Percentiles rank a stretch among this genome's conserved stretches.
These are phyloP conservation scores for Globisporangium rhizosaccharum DNA, from an alignment of 352 stramenopile genomes.

Conservation along the genomic window DNA sequence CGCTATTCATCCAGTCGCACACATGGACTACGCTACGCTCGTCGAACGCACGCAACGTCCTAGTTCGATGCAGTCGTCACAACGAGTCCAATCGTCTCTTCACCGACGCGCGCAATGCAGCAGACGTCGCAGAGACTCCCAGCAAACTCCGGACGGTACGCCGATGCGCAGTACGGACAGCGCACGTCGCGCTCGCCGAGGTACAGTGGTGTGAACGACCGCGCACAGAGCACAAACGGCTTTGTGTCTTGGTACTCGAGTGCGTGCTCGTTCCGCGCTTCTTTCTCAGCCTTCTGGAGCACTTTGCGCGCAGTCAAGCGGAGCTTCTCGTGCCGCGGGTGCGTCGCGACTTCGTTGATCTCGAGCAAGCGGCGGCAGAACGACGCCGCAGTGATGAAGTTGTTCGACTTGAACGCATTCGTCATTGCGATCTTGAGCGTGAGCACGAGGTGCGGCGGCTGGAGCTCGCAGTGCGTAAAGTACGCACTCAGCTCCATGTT, in stretches of 20 bases:
- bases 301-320: conserved; percentile 95
- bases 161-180: conserved; percentile 94
- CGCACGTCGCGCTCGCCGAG: conserved; percentile 81
- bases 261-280: conserved; percentile 96
- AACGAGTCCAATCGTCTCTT: conserved; percentile 95
- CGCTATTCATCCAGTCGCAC: not conserved
- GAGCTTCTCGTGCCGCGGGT: conserved; percentile 91
- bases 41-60: not conserved
- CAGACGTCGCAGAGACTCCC: conserved; percentile 92
- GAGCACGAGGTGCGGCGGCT: conserved; percentile 96
- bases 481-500: conserved; percentile 98
- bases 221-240: conserved; percentile 94
- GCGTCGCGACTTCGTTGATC: conserved; percentile 92
- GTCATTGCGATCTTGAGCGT: conserved; percentile 99
- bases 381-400: conserved; percentile 98
- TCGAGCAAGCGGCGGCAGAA: conserved; percentile 99
- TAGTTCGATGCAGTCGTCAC: conserved; percentile 41
- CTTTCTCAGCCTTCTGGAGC: conserved; percentile 97
- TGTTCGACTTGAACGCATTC: conserved; percentile 99
- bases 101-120: conserved; percentile 89
- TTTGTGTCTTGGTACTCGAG: conserved; percentile 98
- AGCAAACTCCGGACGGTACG: conserved; percentile 86
- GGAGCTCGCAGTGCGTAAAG: conserved; percentile 99
- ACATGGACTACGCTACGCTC: not conserved
- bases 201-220: conserved; percentile 95